These are phyloP conservation scores for Thalassia testudinum DNA, from an alignment of 116 monocot genomes.

Conservation along the genomic window DNA sequence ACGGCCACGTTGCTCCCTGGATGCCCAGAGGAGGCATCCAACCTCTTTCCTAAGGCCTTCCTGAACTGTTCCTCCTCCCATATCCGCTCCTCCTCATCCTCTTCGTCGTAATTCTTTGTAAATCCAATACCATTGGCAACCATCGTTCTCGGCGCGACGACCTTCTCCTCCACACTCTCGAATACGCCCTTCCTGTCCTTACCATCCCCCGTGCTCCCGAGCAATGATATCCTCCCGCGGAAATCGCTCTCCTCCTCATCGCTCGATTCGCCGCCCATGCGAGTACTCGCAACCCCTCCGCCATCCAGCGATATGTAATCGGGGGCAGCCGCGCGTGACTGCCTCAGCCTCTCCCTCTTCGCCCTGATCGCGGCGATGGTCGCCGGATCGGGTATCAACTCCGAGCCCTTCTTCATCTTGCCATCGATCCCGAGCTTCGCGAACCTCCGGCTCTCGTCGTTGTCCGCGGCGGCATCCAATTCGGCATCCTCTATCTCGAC, in stretches of 20 bases:
- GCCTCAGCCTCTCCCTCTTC: slow-evolving; percentile 54
- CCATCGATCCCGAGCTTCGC: slow-evolving; percentile 26
- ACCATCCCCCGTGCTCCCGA: slow-evolving; percentile 28
- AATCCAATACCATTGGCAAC: neutral
- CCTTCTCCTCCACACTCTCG: slow-evolving; percentile 30
- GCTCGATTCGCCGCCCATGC: slow-evolving; percentile 38
- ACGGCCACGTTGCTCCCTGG: slow-evolving; percentile 2
- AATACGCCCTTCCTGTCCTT: slow-evolving; percentile 51
- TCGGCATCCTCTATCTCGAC: neutral
- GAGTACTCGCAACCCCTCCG: slow-evolving; percentile 35
- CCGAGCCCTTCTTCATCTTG: slow-evolving; percentile 18
- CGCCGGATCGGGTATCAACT: slow-evolving; percentile 53
- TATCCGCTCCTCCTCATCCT: slow-evolving; percentile 13
- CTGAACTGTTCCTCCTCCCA: slow-evolving; percentile 27
- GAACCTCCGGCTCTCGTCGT: slow-evolving; percentile 1
- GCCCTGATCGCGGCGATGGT: slow-evolving; percentile 74
- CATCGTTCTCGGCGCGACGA: slow-evolving; percentile 47
- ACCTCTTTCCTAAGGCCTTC: slow-evolving; percentile 25
- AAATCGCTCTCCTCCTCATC: slow-evolving; percentile 83
- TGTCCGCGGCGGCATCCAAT: too few relatives aligned
- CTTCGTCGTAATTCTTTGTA: slow-evolving; percentile 3
- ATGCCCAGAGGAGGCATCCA: slow-evolving; percentile 24
- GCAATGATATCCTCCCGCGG: slow-evolving; percentile 49
- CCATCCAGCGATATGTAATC: slow-evolving; percentile 85
- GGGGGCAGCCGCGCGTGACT: slow-evolving; percentile 31